These are phyloP conservation scores for Sugiyamaella mastotermitis DNA, from an alignment of 805 yeast genomes.

Conservation along the genomic window DNA sequence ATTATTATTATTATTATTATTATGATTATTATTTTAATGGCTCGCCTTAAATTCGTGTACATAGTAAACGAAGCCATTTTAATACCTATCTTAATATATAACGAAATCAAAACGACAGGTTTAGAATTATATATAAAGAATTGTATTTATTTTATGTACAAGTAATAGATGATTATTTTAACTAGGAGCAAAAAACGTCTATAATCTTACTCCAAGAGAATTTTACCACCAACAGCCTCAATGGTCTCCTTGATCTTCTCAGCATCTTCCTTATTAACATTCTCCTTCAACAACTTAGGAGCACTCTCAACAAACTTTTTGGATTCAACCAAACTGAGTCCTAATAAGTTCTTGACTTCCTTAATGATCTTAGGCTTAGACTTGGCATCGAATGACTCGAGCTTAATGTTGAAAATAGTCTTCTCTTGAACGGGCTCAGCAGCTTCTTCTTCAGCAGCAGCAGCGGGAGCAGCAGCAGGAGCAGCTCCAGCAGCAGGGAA, in stretches of 20 bases:
- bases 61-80: too few species aligned
- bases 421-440: slow-evolving; percentile 85
- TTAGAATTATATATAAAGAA: too few species aligned
- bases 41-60: too few species aligned
- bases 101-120: too few species aligned
- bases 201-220: slow-evolving; percentile 81
- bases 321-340: slow-evolving; percentile 90
- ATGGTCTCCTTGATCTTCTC: slow-evolving; percentile 89
- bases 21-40: too few species aligned
- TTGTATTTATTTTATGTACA: too few species aligned
- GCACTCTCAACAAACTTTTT: slow-evolving; percentile 98
- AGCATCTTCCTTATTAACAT: slow-evolving; percentile 95
- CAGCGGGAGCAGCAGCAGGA: slow-evolving; percentile 59
- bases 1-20: background rate
- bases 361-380: slow-evolving; percentile 96
- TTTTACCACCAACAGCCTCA: slow-evolving; percentile 94
- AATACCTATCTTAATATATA: too few species aligned
- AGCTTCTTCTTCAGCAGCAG: slow-evolving; percentile 65
- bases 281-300: slow-evolving; percentile 92
- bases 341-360: slow-evolving; percentile 89
- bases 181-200: too few species aligned
- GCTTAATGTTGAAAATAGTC: slow-evolving; percentile 85
- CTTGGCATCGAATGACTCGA: slow-evolving; percentile 91
- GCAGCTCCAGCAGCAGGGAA: slow-evolving; percentile 68
- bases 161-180: too few species aligned